Conservation (phyloP, 805 yeast species). For the Jamesozyma gamospora region DNA sequence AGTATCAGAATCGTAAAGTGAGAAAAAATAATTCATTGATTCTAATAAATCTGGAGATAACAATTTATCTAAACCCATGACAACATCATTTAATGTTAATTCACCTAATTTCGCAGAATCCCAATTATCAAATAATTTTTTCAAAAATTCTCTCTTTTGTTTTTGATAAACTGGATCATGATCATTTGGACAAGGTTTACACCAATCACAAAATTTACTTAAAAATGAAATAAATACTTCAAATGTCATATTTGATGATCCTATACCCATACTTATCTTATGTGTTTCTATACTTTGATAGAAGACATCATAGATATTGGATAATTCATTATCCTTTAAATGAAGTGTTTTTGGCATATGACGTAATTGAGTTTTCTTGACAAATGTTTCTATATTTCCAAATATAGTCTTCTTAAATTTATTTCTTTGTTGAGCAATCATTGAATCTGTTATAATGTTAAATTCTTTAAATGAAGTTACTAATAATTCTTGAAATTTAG, state of each 20-base stretch:
- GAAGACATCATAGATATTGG: constrained; percentile 75
- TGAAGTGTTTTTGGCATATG: constrained; percentile 68
- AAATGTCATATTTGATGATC: constrained; percentile 61
- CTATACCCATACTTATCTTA: constrained; percentile 43
- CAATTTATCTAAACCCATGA: constrained; percentile 60
- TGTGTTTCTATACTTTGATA: constrained; percentile 66
- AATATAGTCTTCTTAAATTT: constrained; percentile 68
- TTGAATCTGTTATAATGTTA: constrained; percentile 63
- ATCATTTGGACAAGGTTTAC: constrained; percentile 31
- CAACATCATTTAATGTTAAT: constrained; percentile 59
- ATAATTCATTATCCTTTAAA: constrained; percentile 46
- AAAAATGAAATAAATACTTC: constrained; percentile 63
- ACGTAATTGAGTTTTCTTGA: constrained; percentile 83
- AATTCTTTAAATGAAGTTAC: constrained; percentile 92
- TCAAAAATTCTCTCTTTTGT: constrained; percentile 41
- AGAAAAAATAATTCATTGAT: constrained; percentile 67
- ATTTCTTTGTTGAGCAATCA: constrained; percentile 57
- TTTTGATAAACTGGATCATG: constrained; percentile 23
- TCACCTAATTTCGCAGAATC: constrained; percentile 44
- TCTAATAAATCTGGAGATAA: constrained; percentile 68
- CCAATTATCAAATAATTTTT: constrained; percentile 64
- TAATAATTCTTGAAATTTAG: constrained; percentile 80
- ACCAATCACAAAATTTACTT: constrained; percentile 77
- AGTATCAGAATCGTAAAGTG: constrained; percentile 53
- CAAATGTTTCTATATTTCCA: constrained; percentile 80